Evolutionary conservation across 257 asterid genomes (phyloP), one percentile per base, ranked within the genome.

Genomic region (Capsicum rhomboideum): DNA sequence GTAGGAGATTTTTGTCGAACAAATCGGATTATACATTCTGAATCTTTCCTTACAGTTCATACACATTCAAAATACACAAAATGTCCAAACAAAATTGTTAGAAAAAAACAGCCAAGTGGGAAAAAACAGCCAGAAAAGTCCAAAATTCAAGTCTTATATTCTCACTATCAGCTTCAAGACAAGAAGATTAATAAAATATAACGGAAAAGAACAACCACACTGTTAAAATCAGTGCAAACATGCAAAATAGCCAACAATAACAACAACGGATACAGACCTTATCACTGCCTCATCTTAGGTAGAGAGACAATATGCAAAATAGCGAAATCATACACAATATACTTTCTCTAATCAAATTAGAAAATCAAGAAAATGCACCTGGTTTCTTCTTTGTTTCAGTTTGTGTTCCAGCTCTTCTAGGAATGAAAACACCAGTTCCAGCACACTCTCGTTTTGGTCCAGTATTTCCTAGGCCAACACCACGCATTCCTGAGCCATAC

Each of bases 381-480:
- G 90, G 83, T 71, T 95, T 92, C 82, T 84, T 89, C 49, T 91
- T 88, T 1, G 84, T 59, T 26, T 86, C 91, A n/a, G 87, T 16
- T 1, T 88, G 89, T 44, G 91, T 10, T 44, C 87, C 90, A 37
- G 34, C 53, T 85, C 92, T 80, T 56, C 94, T 87, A 17, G 98
- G 98, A 81, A 95, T 83, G 59, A 95, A 95, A 52, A 95, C 98
- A 1, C 98, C 98, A 2, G 98, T 95, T 26, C 98, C 98, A 2
- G 90, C 86, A 28, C 98, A 89, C 78, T 90, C 96, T n/a, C 89
- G 86, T 37, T 81, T 91, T 1, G 85, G 83, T 5, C 83, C 90
- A 23, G 90, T 52, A 72, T 90, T 93, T 1, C 90, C 91, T 0
- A 85, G 80, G 63, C 85, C 88, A 49, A 85, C 91, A 17, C 93